Evolutionary conservation across 768 basidiomycete species (phyloP), one percentile per base, ranked within the genome.

Genomic region (Suillus sp.): DNA sequence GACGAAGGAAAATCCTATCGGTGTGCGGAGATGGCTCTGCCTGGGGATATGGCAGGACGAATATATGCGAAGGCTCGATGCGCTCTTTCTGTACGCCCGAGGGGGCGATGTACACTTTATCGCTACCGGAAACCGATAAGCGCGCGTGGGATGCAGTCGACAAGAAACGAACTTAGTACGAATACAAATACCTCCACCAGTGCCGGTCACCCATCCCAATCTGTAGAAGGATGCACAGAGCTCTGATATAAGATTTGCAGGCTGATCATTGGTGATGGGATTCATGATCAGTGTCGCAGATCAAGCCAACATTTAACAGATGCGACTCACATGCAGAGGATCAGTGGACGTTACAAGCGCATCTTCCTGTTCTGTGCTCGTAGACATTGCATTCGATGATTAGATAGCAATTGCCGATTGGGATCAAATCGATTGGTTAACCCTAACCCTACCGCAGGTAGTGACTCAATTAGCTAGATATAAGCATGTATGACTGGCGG

Each of bases 121-220:
- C 85, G 16, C 90, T 90, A 67, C 7, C 0, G 35, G 58, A 62
- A 27, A 14, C 18, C 47, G 51, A 10, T 60, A 35, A 57, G 54
- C 22, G 51, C 47, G n/a, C 40, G 42, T 38, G 20, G 6, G 32
- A 32, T 25, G 32, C 20, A 18, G 11, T 34, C 2, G 13, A 1
- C n/a, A 42, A 45, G 30, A 20, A 47, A 71, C 86, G 16, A 64
- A 90, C 91, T 83, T 87, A 48, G 80, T 74, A 22, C 90, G 84
- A 65, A 93, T 93, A 65, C 85, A 87, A 64, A 92, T 92, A 1
- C 91, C 91, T 30, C 87, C 87, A 7, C 93, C 93, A 2, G 94
- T 95, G 18, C 94, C 93, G 3, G 93, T 95, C 1, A 95, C 94
- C 94, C 94, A 95, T 16, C 94, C 94, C 25, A 95, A 83, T 77